Base-by-base conservation (phyloP, 148 eudicot species). In the Amaranthus cruentus region DNA sequence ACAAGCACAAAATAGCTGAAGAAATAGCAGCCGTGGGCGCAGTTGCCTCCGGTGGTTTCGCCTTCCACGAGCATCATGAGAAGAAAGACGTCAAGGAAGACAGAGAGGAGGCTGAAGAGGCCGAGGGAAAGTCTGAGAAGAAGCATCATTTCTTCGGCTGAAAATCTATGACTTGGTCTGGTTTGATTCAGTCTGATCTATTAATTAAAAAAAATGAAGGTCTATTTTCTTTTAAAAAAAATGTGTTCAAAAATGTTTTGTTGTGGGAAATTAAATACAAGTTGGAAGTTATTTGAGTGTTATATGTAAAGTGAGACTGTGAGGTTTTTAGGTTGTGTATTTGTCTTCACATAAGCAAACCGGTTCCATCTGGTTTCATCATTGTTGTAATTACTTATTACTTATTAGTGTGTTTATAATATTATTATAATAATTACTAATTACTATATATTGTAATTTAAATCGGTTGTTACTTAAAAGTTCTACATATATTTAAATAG, bases 1-100 rank as follows among this genome's bases (percentile, higher is more conserved):
- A 69, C 62, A 70, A 14, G 80, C 86, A 83, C 79, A 80, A 75
- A 75, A 76, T 75, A 50, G 76, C 47, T 44, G 84, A 83, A 70
- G 86, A 54, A 58, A 9, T 83, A 0, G 86, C 86, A 0, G 86
- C 84, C 2, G 79, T 61, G 0, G 77, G 62, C 0, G 82, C 82
- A 0, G 82, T 83, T 0, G 86, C 73, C 2, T 50, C 80, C 0
- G 84, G 83, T 9, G 86, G 86, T 7, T 83, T 83, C 13, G 86
- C 86, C 4, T 69, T 83, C 74, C 86, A 83, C 46, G 86, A 83
- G 62, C 84, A 78, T 46, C 86, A 83, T 69, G 65, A 78, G 21
- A 76, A 74, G 67, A 81, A 83, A 66, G 82, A 72, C 8, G 47
- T 55, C 28, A 75, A 83, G 70, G 84, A 83, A 14, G 79, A 83